A percentile compares a stretch with the other conserved stretches of the same genome.
Conservation (phyloP, 805 yeast genomes). For the Saccharomycopsis vini region DNA sequence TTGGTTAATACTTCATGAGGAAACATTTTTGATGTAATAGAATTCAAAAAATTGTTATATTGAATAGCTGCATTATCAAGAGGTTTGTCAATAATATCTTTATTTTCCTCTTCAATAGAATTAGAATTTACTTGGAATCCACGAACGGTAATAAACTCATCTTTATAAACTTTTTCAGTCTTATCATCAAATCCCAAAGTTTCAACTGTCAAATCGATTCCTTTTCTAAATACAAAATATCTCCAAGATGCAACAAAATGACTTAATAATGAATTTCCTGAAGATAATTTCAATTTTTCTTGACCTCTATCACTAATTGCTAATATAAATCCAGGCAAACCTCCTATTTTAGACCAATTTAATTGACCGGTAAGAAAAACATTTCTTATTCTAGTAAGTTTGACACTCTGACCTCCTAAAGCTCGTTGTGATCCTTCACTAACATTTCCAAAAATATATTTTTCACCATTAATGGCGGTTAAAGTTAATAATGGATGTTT, state of each 20-base stretch:
- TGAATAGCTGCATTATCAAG: no score
- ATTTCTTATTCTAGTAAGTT: slow-evolving; percentile 48
- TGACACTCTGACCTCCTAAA: slow-evolving; percentile 50
- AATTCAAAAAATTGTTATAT: no score
- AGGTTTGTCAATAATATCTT: slow-evolving; percentile 23
- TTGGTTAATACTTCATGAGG: slow-evolving; percentile 38
- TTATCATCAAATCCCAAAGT: slow-evolving; percentile 18
- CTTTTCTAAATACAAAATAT: slow-evolving; percentile 74
- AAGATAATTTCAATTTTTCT: slow-evolving; percentile 44
- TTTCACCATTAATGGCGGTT: slow-evolving; percentile 37
- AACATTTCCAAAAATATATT: slow-evolving; percentile 67
- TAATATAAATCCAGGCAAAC: slow-evolving; percentile 80
- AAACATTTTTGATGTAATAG: slow-evolving; percentile 34
- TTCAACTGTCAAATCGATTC: slow-evolving; percentile 37
- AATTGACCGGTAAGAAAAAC: slow-evolving; percentile 74
- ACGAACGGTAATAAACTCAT: slow-evolving; percentile 3
- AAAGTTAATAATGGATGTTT: slow-evolving; percentile 41
- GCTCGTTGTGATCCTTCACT: slow-evolving; percentile 84
- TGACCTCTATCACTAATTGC: slow-evolving; percentile 75
- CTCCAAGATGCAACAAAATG: slow-evolving; percentile 76
- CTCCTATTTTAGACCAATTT: slow-evolving; percentile 77
- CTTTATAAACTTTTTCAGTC: slow-evolving; percentile 21
- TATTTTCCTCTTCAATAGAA: slow-evolving; percentile 24
- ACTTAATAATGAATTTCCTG: slow-evolving; percentile 39
- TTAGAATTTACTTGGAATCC: slow-evolving; percentile 6